These are phyloP conservation scores for Tuber borchii DNA, from an alignment of 495 filamentous ascomycete genomes.

Conservation along the genomic window DNA sequence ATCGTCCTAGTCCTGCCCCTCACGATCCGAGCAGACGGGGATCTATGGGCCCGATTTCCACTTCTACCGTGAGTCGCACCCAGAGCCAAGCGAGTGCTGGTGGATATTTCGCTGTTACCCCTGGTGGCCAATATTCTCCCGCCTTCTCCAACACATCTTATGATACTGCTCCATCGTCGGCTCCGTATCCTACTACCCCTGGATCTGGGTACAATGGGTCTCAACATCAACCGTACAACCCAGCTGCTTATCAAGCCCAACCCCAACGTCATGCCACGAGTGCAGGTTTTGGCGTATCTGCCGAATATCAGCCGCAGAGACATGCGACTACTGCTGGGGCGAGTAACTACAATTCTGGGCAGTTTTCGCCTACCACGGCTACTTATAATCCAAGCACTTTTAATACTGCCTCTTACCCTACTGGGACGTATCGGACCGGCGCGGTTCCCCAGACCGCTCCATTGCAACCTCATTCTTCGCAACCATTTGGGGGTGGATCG, in stretches of 20 bases:
- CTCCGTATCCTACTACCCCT: slow-evolving; percentile 38
- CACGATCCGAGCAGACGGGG: slow-evolving; percentile 25
- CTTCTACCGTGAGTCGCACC: slow-evolving; percentile 28
- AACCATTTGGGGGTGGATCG: slow-evolving; percentile 11
- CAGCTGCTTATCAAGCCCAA: slow-evolving; percentile 56
- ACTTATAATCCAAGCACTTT: slow-evolving; percentile 40
- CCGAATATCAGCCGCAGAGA: slow-evolving; percentile 33
- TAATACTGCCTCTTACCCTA: slow-evolving; percentile 39
- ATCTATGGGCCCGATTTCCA: slow-evolving; percentile 23
- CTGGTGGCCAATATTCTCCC: slow-evolving; percentile 28
- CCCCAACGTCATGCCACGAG: slow-evolving; percentile 40
- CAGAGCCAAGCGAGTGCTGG: slow-evolving; percentile 27
- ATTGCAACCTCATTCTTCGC: slow-evolving; percentile 18
- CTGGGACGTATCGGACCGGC: slow-evolving; percentile 21
- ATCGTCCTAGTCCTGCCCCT: slow-evolving; percentile 20
- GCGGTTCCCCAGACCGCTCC: slow-evolving; percentile 17
- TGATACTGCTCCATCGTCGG: slow-evolving; percentile 17
- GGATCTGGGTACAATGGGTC: slow-evolving; percentile 29
- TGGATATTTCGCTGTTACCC: slow-evolving; percentile 35
- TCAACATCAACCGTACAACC: slow-evolving; percentile 63
- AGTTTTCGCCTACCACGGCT: slow-evolving; percentile 33
- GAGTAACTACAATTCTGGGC: slow-evolving; percentile 21
- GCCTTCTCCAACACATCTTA: slow-evolving; percentile 32
- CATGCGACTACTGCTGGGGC: slow-evolving; percentile 31
- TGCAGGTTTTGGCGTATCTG: slow-evolving; percentile 28